Conservation (phyloP, 768 basidiomycete genomes). For the Lentinula boryana region DNA sequence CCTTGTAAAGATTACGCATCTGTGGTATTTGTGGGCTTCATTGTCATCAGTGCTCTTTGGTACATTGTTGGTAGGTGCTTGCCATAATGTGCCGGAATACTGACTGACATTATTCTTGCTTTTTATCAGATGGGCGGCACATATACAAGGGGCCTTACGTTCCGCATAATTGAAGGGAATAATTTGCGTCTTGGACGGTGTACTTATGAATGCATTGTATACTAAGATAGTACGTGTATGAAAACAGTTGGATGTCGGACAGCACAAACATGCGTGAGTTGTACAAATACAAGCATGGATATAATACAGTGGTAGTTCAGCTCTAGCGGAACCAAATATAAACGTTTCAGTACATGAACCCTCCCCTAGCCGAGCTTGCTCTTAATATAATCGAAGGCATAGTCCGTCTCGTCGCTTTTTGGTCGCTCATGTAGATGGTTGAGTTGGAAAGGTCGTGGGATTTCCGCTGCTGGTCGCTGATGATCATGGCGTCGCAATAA, state of each 20-base stretch:
- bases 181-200: background rate
- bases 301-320: background rate
- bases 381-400: conserved; percentile 1
- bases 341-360: background rate
- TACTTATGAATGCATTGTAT: background rate
- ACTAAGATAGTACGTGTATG: background rate
- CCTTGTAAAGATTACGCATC: background rate
- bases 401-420: background rate
- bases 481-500: background rate
- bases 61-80: background rate
- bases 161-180: background rate
- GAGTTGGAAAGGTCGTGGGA: background rate
- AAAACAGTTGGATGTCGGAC: background rate
- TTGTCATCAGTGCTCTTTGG: background rate
- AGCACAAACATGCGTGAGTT: background rate
- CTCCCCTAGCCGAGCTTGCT: background rate
- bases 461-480: background rate
- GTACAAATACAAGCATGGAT: background rate
- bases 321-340: background rate
- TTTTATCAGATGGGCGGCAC: background rate
- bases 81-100: background rate
- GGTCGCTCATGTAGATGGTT: background rate
- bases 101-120: background rate
- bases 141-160: background rate
- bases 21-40: background rate